Conservation (phyloP, 352 stramenopile genomes). For the Phytopythium mirpurense region DNA sequence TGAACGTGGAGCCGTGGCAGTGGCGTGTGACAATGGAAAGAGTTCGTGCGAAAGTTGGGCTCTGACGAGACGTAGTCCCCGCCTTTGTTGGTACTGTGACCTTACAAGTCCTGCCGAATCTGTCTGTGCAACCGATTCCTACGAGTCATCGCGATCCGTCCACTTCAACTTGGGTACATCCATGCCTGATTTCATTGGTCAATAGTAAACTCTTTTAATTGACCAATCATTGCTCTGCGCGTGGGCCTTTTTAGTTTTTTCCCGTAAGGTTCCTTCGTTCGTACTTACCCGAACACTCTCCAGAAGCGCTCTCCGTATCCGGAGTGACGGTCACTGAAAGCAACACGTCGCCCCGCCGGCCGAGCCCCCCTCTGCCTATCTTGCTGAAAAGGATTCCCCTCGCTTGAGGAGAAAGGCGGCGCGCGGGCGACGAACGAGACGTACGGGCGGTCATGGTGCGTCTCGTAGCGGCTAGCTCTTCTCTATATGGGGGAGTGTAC, state of each 20-base stretch:
- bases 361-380: neutral
- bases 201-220: neutral
- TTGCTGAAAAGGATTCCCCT: slow-evolving; percentile 9
- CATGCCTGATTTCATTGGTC: neutral
- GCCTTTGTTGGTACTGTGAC: no score
- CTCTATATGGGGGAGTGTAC: no score
- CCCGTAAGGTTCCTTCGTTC: neutral
- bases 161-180: slow-evolving; percentile 12
- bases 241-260: slow-evolving; percentile 9
- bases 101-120: no score
- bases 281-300: slow-evolving; percentile 4
- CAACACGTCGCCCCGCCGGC: slow-evolving; percentile 2
- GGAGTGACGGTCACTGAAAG: slow-evolving; percentile 1
- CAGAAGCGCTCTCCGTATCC: neutral
- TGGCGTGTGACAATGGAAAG: no score
- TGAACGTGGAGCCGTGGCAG: no score
- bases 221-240: slow-evolving; percentile 7
- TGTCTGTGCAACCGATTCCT: no score
- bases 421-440: neutral
- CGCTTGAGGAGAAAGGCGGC: slow-evolving; percentile 2
- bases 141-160: no score
- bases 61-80: no score
- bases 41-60: no score
- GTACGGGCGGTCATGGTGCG: slow-evolving; percentile 1
- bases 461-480: neutral